Conservation (phyloP, 202 grass and related monocot species). For the Panicum virgatum region DNA sequence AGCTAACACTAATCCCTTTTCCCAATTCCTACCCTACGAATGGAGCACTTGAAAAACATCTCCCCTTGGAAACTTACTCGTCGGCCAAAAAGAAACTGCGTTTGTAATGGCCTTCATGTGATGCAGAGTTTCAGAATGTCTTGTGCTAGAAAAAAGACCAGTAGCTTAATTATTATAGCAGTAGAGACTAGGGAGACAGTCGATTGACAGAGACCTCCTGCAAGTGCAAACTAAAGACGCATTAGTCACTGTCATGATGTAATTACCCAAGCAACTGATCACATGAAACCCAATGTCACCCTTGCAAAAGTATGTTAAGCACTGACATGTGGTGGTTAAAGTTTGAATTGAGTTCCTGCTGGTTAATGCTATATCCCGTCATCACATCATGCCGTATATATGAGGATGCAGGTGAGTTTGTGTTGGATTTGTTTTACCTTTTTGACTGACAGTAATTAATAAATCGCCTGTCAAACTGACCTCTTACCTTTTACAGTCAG, state of each 20-base stretch:
- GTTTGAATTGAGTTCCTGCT: slow-evolving; percentile 26
- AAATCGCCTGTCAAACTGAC: slow-evolving; percentile 2
- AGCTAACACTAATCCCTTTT: slow-evolving; percentile 36
- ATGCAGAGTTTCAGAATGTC: slow-evolving; percentile 41
- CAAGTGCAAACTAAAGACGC: slow-evolving; percentile 37
- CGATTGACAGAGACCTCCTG: slow-evolving; percentile 6
- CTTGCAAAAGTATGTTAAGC: slow-evolving; percentile 36
- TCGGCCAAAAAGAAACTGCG: slow-evolving; percentile 26
- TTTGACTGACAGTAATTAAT: slow-evolving; percentile 9
- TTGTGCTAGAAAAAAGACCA: slow-evolving; percentile 20
- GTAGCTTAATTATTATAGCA: slow-evolving; percentile 19
- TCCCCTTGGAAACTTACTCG: slow-evolving; percentile 35
- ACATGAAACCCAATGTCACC: slow-evolving; percentile 50
- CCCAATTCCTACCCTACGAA: slow-evolving; percentile 43
- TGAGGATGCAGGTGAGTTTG: background rate
- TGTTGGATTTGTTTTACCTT: slow-evolving; percentile 20
- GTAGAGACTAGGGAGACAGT: slow-evolving; percentile 24
- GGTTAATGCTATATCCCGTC: slow-evolving; percentile 27
- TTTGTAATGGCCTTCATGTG: slow-evolving; percentile 56
- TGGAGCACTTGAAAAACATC: slow-evolving; percentile 34
- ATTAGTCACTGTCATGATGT: slow-evolving; percentile 50
- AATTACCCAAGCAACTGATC: slow-evolving; percentile 43
- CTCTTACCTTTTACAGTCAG: slow-evolving; percentile 1
- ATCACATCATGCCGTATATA: slow-evolving; percentile 43
- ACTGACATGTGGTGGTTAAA: background rate